Percentiles rank a stretch among this genome's conserved stretches.
phyloP scores from a whole-genome alignment of 2,329 filamentous ascomycete genomes.

The Colletotrichum lupini region DNA sequence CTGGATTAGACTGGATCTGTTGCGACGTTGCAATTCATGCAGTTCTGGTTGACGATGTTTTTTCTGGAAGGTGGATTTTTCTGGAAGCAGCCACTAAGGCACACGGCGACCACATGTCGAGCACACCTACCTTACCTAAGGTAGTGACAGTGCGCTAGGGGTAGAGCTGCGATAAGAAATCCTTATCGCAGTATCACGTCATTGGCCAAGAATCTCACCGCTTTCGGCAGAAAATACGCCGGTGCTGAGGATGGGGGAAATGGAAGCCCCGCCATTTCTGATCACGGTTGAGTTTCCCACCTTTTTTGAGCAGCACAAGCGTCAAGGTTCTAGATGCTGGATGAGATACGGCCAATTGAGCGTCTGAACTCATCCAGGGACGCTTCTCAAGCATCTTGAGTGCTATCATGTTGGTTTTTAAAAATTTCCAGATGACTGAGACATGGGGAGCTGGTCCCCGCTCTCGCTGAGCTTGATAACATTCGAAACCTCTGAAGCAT shows the following conservation, averaged over 20 bases:
- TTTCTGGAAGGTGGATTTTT: slow-evolving; percentile 23
- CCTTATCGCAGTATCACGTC: slow-evolving; percentile 7
- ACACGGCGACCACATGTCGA: neutral
- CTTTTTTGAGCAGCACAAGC: neutral
- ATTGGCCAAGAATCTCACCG: slow-evolving; percentile 11
- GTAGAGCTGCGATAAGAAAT: slow-evolving; percentile 6
- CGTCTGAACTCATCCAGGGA: neutral
- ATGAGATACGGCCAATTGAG: neutral
- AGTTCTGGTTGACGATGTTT: neutral
- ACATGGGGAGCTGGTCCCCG: neutral
- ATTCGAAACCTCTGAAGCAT: neutral
- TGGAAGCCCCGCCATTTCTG: slow-evolving; percentile 2
- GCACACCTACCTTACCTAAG: neutral
- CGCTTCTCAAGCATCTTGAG: neutral
- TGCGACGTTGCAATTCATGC: slow-evolving; percentile 23
- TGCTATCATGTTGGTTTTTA: neutral
- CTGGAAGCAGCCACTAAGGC: slow-evolving; percentile 14
- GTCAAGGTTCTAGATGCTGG: neutral
- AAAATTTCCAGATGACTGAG: neutral
- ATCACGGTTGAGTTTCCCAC: neutral
- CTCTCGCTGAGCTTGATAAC: neutral
- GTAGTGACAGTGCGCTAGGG: neutral
- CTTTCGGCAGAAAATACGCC: slow-evolving; percentile 15
- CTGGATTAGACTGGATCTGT: neutral
- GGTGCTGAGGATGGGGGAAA: neutral